phyloP scores from a whole-genome alignment of 768 basidiomycete species.

The Gymnopilus dilepis region DNA sequence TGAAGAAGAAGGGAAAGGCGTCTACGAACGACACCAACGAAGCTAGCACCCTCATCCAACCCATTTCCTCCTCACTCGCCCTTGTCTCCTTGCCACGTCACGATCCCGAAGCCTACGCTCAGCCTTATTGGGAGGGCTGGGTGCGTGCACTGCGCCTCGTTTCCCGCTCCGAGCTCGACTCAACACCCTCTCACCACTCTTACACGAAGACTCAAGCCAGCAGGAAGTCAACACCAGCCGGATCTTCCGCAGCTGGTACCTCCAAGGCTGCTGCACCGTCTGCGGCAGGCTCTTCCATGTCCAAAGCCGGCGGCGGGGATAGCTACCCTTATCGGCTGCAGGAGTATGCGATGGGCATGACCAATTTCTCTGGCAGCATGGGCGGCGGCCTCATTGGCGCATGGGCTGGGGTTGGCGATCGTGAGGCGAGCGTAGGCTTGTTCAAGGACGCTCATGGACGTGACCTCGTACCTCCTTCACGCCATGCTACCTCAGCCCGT shows the following conservation, averaged over 20 bases:
- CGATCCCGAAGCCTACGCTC: conserved; percentile 42
- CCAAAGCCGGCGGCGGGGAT: too few relatives aligned
- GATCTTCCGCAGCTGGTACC: background rate
- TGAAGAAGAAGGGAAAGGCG: background rate
- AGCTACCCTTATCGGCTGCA: background rate
- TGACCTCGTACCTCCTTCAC: too few relatives aligned
- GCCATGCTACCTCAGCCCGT: too few relatives aligned
- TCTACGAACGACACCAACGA: too few relatives aligned
- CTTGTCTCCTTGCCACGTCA: conserved; percentile 41
- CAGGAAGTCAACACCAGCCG: too few relatives aligned
- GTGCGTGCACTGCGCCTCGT: conserved; percentile 46
- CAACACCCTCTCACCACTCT: too few relatives aligned
- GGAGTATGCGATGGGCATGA: conserved; percentile 7
- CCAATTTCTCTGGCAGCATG: conserved; percentile 8
- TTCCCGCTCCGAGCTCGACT: too few relatives aligned
- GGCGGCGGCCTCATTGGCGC: background rate
- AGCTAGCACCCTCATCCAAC: background rate
- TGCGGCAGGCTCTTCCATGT: background rate
- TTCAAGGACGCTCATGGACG: too few relatives aligned
- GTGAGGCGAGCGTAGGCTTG: too few relatives aligned
- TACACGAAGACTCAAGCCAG: too few relatives aligned
- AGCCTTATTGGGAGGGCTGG: conserved; percentile 64
- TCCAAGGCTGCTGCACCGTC: background rate
- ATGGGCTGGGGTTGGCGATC: too few relatives aligned
- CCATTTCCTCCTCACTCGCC: background rate